Percentiles rank a stretch among this genome's conserved stretches.
Evolutionary conservation across 2,329 filamentous ascomycete species (phyloP).

Genomic region (Fusarium sp.): DNA sequence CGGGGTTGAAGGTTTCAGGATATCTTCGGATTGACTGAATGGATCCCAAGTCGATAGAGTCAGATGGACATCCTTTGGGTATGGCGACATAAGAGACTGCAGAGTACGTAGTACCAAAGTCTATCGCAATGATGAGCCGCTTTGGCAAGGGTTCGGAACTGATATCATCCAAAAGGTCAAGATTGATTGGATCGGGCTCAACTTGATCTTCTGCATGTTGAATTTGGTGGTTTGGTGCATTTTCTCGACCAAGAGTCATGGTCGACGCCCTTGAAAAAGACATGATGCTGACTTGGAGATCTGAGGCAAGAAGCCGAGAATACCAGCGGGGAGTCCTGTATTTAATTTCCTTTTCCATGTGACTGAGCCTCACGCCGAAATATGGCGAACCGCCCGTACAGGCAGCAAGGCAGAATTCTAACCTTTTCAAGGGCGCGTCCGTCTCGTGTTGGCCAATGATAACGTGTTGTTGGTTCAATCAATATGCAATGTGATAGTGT

Average conservation of each 20-base stretch:
- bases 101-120: conserved; percentile 1
- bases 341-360: rapidly evolving
- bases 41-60: background rate
- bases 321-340: rapidly evolving
- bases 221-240: background rate
- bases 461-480: background rate
- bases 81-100: background rate
- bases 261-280: background rate
- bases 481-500: background rate
- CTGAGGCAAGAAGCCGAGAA: background rate
- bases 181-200: too few species aligned
- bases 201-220: background rate
- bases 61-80: background rate
- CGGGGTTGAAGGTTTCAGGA: background rate
- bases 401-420: background rate
- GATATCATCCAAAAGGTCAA: rapidly evolving
- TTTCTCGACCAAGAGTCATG: background rate
- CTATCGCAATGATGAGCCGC: background rate
- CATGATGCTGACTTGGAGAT: background rate
- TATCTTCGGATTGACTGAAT: background rate
- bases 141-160: background rate
- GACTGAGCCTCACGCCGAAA: background rate
- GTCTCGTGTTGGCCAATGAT: background rate
- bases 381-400: background rate
- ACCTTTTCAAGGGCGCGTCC: background rate